Evolutionary conservation across 2,329 filamentous ascomycete genomes (phyloP).

Genomic region (Emericellopsis cladophorae): DNA sequence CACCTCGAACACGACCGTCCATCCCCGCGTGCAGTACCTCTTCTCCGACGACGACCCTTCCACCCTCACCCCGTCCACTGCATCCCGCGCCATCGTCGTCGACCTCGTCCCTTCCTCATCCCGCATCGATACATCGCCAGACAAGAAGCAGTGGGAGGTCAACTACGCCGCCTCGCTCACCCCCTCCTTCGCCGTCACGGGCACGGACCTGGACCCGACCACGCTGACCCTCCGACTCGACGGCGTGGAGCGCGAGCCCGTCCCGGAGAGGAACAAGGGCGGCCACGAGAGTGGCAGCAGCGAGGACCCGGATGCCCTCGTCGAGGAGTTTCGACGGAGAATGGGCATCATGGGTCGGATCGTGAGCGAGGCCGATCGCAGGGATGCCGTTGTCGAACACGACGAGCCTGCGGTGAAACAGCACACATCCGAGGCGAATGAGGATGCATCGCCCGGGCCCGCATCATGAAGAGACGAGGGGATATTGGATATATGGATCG

Average conservation of each 20-base stretch:
- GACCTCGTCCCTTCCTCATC: conserved; percentile 31
- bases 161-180: conserved; percentile 60
- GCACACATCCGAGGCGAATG: neutral
- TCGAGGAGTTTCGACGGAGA: conserved; percentile 44
- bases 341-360: conserved; percentile 43
- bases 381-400: conserved; percentile 16
- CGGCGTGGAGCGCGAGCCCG: conserved; percentile 18
- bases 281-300: conserved; percentile 3
- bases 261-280: conserved; percentile 2
- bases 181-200: conserved; percentile 54
- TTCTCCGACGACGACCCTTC: conserved; percentile 86
- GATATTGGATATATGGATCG: too few relatives aligned
- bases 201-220: conserved; percentile 26
- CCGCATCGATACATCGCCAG: too few relatives aligned
- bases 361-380: conserved; percentile 35
- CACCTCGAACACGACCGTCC: conserved; percentile 60
- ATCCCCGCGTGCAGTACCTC: conserved; percentile 82
- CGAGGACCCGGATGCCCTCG: conserved; percentile 36
- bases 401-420: conserved; percentile 5
- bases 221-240: conserved; percentile 19
- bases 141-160: conserved; percentile 32
- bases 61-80: conserved; percentile 55
- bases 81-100: conserved; percentile 35
- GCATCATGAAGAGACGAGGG: neutral
- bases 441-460: neutral